These are phyloP conservation scores for Echinochloa phyllopogon DNA, from an alignment of 176 grass and related monocot species.

Conservation along the genomic window DNA sequence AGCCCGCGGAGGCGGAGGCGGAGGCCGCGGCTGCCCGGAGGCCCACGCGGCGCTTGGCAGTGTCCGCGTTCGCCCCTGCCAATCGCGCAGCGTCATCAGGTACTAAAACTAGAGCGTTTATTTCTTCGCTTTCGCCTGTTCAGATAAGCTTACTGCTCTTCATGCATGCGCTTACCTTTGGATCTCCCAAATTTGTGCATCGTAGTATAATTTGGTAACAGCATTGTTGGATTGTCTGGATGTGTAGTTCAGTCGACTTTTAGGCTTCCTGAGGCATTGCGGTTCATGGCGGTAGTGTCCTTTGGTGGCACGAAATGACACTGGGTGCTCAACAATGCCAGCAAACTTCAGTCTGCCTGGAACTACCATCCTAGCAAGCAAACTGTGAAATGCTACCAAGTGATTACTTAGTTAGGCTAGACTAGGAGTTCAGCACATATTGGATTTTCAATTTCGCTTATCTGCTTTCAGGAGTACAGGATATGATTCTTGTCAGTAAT, in stretches of 20 bases:
- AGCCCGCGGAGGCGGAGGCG: not conserved
- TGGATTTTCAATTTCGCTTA: not conserved
- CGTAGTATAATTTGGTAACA: not conserved
- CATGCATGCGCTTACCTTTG: not conserved
- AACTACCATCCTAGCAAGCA: not conserved
- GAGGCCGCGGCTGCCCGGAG: not conserved
- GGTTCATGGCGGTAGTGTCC: not conserved
- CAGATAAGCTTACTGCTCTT: constrained; percentile 2
- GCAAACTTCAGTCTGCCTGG: not conserved
- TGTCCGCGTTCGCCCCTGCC: constrained; percentile 1
- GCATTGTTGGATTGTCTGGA: not conserved
- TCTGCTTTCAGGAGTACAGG: not conserved
- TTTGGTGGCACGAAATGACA: not conserved
- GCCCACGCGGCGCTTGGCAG: not conserved
- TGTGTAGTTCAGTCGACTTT: not conserved
- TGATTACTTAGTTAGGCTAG: not conserved
- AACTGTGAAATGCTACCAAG: not conserved
- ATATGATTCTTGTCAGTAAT: constrained; percentile 2
- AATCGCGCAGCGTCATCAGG: constrained; percentile 37
- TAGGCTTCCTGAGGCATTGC: not conserved
- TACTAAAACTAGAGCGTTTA: constrained; percentile 32
- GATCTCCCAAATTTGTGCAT: not conserved
- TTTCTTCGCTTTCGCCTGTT: not conserved
- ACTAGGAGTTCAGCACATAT: not conserved
- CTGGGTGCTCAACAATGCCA: not conserved